Conservation (phyloP, 495 filamentous ascomycete species). For the Saxophila tyrrhenica region DNA sequence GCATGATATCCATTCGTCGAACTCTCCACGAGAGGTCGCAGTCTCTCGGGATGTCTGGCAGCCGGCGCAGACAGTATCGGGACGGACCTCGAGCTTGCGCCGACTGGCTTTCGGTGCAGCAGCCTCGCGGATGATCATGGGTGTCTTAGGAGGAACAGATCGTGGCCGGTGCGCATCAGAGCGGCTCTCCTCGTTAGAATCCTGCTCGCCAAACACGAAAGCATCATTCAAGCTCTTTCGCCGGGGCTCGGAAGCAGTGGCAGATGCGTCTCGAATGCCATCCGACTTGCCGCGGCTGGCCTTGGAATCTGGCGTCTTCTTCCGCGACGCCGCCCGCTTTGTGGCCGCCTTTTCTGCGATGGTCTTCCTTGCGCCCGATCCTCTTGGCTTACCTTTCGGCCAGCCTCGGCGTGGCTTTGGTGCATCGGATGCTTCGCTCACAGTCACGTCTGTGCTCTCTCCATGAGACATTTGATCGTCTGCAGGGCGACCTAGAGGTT, state of each 20-base stretch:
- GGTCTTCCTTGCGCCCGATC: slow-evolving; percentile 18
- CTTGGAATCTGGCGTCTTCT: slow-evolving; percentile 6
- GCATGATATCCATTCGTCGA: slow-evolving; percentile 54
- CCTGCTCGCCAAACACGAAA: neutral
- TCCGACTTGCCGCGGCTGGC: neutral
- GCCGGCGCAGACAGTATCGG: slow-evolving; percentile 29
- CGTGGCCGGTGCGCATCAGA: slow-evolving; percentile 5
- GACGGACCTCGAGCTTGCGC: neutral
- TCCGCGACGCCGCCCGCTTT: slow-evolving; percentile 17
- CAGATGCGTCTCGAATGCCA: neutral
- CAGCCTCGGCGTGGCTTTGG: slow-evolving; percentile 26
- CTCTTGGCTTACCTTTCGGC: slow-evolving; percentile 33
- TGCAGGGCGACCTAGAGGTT: neutral
- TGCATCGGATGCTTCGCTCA: slow-evolving; percentile 14
- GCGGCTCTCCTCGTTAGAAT: neutral
- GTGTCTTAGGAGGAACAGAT: slow-evolving; percentile 22
- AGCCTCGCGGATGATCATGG: slow-evolving; percentile 10
- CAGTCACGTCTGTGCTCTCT: slow-evolving; percentile 4
- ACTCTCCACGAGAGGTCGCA: slow-evolving; percentile 20
- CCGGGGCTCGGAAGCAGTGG: neutral
- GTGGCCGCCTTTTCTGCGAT: slow-evolving; percentile 13
- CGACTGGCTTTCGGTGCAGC: neutral
- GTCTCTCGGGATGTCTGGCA: slow-evolving; percentile 26
- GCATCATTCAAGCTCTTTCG: slow-evolving; percentile 13
- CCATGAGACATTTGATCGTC: neutral